phyloP scores from a whole-genome alignment of 139 green algal species.

The Ulvella scutata region DNA sequence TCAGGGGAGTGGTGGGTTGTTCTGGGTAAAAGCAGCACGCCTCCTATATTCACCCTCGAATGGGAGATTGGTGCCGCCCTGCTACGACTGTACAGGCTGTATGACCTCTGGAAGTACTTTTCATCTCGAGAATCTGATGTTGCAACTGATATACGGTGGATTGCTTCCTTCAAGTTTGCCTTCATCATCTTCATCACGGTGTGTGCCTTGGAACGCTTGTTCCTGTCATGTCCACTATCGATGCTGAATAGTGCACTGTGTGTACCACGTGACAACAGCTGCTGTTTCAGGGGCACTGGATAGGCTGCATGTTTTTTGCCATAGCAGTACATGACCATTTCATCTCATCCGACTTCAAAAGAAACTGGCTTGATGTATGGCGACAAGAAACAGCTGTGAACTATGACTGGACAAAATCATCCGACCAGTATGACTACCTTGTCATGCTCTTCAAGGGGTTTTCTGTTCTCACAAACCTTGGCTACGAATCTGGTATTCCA shows the following conservation, averaged over 20 bases:
- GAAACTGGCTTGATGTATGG: not conserved
- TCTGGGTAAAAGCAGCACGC: too few relatives aligned
- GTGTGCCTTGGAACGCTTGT: too few relatives aligned
- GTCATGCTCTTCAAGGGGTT: conserved; percentile 16
- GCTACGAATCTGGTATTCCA: conserved; percentile 15
- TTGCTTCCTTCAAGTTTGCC: not conserved
- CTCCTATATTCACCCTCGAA: not conserved
- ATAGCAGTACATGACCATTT: not conserved
- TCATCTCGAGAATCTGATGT: not conserved
- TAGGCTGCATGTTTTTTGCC: not conserved
- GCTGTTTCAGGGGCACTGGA: not conserved
- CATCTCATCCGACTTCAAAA: not conserved
- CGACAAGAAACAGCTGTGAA: not conserved
- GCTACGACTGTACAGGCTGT: not conserved
- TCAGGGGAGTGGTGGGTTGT: not conserved
- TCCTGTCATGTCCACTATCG: too few relatives aligned
- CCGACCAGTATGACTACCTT: not conserved
- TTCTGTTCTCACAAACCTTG: conserved; percentile 18
- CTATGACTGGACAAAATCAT: not conserved
- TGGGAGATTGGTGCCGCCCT: not conserved
- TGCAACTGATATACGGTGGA: not conserved
- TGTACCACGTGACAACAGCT: too few relatives aligned
- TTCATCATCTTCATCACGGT: not conserved
- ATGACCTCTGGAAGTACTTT: not conserved
- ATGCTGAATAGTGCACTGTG: too few relatives aligned